phyloP scores from a whole-genome alignment of 2,329 filamentous ascomycete genomes.

The Venturia effusa region DNA sequence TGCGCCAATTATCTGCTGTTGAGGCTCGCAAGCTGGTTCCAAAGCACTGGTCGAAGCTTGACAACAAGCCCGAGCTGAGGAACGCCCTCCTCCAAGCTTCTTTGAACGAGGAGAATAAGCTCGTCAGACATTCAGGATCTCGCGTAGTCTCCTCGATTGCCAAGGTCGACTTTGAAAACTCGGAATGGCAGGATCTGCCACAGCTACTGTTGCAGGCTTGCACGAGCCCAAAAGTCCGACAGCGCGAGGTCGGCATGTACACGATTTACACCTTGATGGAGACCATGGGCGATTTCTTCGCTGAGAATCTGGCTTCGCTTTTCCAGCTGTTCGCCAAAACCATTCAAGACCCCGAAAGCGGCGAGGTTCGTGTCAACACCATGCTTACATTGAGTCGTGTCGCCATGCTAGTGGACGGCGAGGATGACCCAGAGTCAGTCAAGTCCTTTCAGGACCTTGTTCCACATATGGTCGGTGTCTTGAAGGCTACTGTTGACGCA shows the following conservation, averaged over 20 bases:
- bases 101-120: conserved; percentile 63
- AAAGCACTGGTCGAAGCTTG: conserved; percentile 76
- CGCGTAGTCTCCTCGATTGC: conserved; percentile 83
- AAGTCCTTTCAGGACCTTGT: conserved; percentile 69
- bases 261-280: conserved; percentile 89
- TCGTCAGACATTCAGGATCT: conserved; percentile 76
- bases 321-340: conserved; percentile 77
- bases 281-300: conserved; percentile 73
- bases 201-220: conserved; percentile 69
- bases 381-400: conserved; percentile 82
- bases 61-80: conserved; percentile 71
- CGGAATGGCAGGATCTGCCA: conserved; percentile 74
- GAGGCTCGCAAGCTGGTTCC: conserved; percentile 73
- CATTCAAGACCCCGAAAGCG: conserved; percentile 80
- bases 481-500: conserved; percentile 71
- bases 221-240: conserved; percentile 60
- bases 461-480: conserved; percentile 77
- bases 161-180: conserved; percentile 74
- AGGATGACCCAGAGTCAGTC: conserved; percentile 67
- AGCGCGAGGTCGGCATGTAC: conserved; percentile 85
- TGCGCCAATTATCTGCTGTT: conserved; percentile 85
- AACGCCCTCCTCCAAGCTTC: conserved; percentile 76
- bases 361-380: conserved; percentile 89
- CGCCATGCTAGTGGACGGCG: conserved; percentile 76
- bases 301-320: conserved; percentile 67